Conservation (phyloP, 495 filamentous ascomycete species). For the Penicillium lividum region DNA sequence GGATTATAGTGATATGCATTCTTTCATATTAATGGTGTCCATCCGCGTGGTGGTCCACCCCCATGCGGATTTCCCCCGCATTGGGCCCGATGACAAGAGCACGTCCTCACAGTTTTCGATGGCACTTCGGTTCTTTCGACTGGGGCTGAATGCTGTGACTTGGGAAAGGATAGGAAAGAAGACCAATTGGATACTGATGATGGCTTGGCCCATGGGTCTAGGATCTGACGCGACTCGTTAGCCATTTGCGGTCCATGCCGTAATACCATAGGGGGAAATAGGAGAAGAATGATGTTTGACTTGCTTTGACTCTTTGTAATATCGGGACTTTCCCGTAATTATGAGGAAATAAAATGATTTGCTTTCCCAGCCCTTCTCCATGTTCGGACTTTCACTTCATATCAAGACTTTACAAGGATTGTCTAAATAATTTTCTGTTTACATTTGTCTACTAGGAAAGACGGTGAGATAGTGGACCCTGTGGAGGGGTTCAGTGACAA, state of each 20-base stretch:
- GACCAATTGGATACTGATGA: background rate
- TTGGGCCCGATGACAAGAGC: constrained; percentile 13
- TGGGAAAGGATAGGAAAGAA: background rate
- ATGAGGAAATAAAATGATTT: constrained; percentile 7
- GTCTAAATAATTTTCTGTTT: background rate
- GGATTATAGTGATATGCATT: background rate
- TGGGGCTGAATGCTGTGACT: background rate
- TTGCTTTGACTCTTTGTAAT: constrained; percentile 2
- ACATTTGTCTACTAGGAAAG: constrained; percentile 12
- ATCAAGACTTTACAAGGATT: background rate
- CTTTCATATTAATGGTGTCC: constrained; percentile 8
- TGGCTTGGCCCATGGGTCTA: constrained; percentile 4
- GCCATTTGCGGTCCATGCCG: constrained; percentile 10
- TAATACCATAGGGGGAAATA: background rate
- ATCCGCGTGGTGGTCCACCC: constrained; percentile 19
- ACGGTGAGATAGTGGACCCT: constrained; percentile 8
- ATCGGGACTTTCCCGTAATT: background rate
- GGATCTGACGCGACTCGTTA: constrained; percentile 1
- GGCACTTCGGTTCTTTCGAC: constrained; percentile 7
- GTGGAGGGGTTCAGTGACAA: constrained; percentile 6
- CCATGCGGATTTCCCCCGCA: constrained; percentile 13
- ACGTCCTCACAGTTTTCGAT: background rate
- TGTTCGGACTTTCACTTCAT: background rate
- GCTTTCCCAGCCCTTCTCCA: background rate
- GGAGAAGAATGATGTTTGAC: background rate